Evolutionary conservation across 2,329 filamentous ascomycete species (phyloP).

Genomic region (Epichloe scottii): DNA sequence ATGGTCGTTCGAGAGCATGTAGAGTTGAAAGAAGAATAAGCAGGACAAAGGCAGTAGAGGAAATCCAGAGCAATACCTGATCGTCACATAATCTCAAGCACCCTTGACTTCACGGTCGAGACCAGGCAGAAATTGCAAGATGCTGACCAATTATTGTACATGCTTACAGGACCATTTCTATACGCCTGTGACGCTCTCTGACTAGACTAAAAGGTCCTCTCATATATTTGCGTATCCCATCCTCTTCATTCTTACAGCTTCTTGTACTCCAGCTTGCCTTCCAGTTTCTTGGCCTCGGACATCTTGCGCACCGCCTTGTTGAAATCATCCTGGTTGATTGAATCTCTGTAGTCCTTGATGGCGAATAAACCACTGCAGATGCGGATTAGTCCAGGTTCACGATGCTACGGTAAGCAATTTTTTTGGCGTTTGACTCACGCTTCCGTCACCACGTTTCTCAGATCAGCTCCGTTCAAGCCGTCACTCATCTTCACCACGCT

Average conservation of each 20-base stretch:
- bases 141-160: slow-evolving; percentile 1
- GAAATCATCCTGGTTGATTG: slow-evolving; percentile 97
- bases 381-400: background rate
- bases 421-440: slow-evolving; percentile 54
- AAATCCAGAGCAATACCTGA: no score
- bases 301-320: slow-evolving; percentile 98
- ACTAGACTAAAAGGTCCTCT: background rate
- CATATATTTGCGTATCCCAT: background rate
- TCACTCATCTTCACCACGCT: slow-evolving; percentile 99
- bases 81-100: no score
- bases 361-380: slow-evolving; percentile 70
- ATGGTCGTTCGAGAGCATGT: no score
- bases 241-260: slow-evolving; percentile 52
- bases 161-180: background rate
- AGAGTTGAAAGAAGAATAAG: no score
- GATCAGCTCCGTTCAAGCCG: slow-evolving; percentile 90
- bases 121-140: background rate
- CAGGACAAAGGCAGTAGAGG: no score
- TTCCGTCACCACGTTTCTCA: slow-evolving; percentile 96
- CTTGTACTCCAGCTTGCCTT: slow-evolving; percentile 96
- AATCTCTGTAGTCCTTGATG: slow-evolving; percentile 95
- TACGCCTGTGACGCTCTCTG: background rate
- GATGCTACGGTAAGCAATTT: background rate
- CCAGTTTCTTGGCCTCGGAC: slow-evolving; percentile 92
- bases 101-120: no score